These are phyloP conservation scores for Metarhizium album DNA, from an alignment of 2,329 filamentous ascomycete genomes.

Conservation along the genomic window DNA sequence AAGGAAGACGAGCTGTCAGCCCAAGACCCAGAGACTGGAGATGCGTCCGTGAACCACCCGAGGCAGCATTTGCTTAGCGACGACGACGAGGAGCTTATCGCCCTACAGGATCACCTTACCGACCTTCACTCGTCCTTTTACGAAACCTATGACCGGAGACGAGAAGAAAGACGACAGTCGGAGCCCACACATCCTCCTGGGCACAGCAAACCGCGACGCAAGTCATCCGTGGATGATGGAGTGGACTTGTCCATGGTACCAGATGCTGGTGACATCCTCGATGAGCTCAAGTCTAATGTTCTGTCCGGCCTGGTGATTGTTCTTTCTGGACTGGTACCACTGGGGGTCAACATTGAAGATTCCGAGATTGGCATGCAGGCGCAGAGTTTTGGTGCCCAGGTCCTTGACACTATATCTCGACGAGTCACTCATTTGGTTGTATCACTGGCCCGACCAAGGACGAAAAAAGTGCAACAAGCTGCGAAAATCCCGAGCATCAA, in stretches of 20 bases:
- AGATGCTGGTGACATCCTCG: slow-evolving; percentile 78
- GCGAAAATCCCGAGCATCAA: slow-evolving; percentile 70
- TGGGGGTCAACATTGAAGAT: slow-evolving; percentile 65
- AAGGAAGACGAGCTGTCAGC: slow-evolving; percentile 48
- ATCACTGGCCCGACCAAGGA: slow-evolving; percentile 60
- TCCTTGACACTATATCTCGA: slow-evolving; percentile 45
- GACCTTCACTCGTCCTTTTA: slow-evolving; percentile 73
- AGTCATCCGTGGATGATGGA: slow-evolving; percentile 26
- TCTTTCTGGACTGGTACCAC: slow-evolving; percentile 79
- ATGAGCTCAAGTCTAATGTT: slow-evolving; percentile 65
- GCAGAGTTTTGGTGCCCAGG: slow-evolving; percentile 68
- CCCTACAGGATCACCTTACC: slow-evolving; percentile 66
- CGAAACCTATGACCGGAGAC: slow-evolving; percentile 61
- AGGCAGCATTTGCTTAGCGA: slow-evolving; percentile 75
- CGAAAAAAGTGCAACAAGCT: slow-evolving; percentile 83
- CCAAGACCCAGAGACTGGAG: slow-evolving; percentile 16
- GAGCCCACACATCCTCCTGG: slow-evolving; percentile 24
- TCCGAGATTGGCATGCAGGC: slow-evolving; percentile 86
- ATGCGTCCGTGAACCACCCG: slow-evolving; percentile 25
- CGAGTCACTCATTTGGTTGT: slow-evolving; percentile 67
- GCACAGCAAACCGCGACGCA: slow-evolving; percentile 20
- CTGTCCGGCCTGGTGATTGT: slow-evolving; percentile 70
- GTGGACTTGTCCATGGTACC: slow-evolving; percentile 51
- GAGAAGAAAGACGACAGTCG: slow-evolving; percentile 23
- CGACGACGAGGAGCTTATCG: slow-evolving; percentile 71